A percentile compares a stretch with the other conserved stretches of the same genome.
Conservation (phyloP, 768 basidiomycete genomes). For the Leucocoprinus leucothites region DNA sequence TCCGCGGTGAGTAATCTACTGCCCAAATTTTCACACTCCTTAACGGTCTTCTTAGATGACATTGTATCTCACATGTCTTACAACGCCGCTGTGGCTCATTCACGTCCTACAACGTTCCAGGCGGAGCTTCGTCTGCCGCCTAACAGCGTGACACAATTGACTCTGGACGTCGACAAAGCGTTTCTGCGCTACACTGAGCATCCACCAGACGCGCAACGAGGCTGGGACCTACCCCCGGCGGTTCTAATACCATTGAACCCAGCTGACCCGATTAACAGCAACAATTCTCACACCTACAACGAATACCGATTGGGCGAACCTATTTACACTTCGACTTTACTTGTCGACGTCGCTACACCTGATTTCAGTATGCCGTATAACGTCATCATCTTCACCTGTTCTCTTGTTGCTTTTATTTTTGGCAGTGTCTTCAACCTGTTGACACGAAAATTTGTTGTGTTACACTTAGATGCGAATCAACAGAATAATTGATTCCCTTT, state of each 20-base stretch:
- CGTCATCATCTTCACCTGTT: slow-evolving; percentile 95
- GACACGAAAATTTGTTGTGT: slow-evolving; percentile 75
- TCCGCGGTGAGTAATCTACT: slow-evolving; percentile 6
- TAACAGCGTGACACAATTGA: slow-evolving; percentile 56
- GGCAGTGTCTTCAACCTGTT: slow-evolving; percentile 88
- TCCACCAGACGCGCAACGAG: slow-evolving; percentile 91
- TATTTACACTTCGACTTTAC: slow-evolving; percentile 70
- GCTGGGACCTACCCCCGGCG: slow-evolving; percentile 90
- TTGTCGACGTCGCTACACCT: slow-evolving; percentile 94
- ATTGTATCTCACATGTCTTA: slow-evolving; percentile 68
- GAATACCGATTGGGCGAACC: slow-evolving; percentile 34
- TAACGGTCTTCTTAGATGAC: slow-evolving; percentile 40
- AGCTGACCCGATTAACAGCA: slow-evolving; percentile 12
- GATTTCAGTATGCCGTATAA: slow-evolving; percentile 99
- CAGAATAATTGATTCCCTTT: neutral
- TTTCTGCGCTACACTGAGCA: slow-evolving; percentile 95
- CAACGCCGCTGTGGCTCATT: slow-evolving; percentile 60
- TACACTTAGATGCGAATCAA: slow-evolving; percentile 21
- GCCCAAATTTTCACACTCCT: neutral
- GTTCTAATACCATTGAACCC: slow-evolving; percentile 50
- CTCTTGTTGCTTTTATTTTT: slow-evolving; percentile 88
- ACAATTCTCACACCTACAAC: slow-evolving; percentile 18
- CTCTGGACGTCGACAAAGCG: slow-evolving; percentile 74
- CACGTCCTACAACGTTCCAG: slow-evolving; percentile 79
- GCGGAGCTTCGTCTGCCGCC: slow-evolving; percentile 69